Base-by-base conservation (phyloP, 2,329 filamentous ascomycete genomes). In the Neonectria faginata region DNA sequence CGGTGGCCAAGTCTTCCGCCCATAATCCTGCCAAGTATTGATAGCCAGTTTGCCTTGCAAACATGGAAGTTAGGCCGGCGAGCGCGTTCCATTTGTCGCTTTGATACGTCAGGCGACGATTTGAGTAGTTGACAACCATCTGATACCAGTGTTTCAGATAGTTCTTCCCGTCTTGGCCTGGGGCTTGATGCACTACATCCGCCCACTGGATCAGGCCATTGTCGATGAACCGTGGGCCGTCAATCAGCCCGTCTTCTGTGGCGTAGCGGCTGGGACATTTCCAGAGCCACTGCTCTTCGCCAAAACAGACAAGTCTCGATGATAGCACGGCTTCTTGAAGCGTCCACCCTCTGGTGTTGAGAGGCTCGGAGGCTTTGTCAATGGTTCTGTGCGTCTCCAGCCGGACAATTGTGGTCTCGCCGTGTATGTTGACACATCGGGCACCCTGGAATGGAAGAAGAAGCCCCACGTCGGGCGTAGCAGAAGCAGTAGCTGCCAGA, bases 111-210 rank as follows among this genome's bases (percentile, higher is more conserved):
- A 57, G n/a, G 14, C 0, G 3, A 27, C 54, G 54, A 4, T 25
- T 47, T 29, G 54, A 57, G 18, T 57, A 57, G 42, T 57, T 57
- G 12, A 18, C n/a, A 1, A 47, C 42, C 18, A 57, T 27, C 22
- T 42, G 54, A 47, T 47, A 57, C 54, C 54, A 57, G 41, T 57
- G 54, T 14, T 11, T 47, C 11, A 57, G 45, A 57, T 57, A 47
- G 20, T 25, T 33, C 29, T 16, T 57, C 41, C 54, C 54, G 27
- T 27, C 54, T 25, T 47, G 18, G 10, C 27, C 54, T 8, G 18
- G 42, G 10, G 11, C 54, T 16, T 57, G n/a, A 22, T 42, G n/a
- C 12, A 57, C 41, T 33, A 57, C n/a, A n/a, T 42, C 54, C 5
- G 6, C 42, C 54, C 54, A 57, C 22, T 57, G 54, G 25, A 33